Base-by-base conservation (phyloP, 2,329 filamentous ascomycete genomes). In the Penicillium griseofulvum region DNA sequence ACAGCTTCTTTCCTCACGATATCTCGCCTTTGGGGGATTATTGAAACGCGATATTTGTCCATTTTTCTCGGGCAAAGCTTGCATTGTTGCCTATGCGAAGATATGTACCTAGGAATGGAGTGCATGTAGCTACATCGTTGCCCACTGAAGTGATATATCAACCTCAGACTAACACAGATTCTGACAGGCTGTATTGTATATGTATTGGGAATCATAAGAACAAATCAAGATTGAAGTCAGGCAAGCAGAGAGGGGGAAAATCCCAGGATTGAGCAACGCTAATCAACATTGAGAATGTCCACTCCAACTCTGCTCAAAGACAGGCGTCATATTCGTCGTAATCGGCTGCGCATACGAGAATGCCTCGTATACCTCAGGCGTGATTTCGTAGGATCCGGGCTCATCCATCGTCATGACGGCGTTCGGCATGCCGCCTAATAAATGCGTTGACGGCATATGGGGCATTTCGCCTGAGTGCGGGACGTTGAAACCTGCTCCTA, bases 331-430 rank as follows among this genome's bases (percentile, higher is more conserved):
- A 60, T 71, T 77, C 34, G 74, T 71, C 31, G 73, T 67, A n/a
- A 77, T 74, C 2, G 75, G 76, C 52, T 77, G 74, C 9, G 74
- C 66, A 56, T 74, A 76, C 4, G 74, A 77, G 54, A 78, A 77
- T 10, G 75, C 75, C 54, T 77, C 75, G 26, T 76, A 76, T 9
- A 77, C 71, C 55, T 78, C 75, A 1, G 74, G 71, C 2, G 74
- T 74, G 11, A 77, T 75, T 43, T 76, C 72, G 43, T 74, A 75
- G n/a, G 69, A 63, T 4, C 65, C 64, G 1, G 73, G 68, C 24
- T 69, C 67, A 36, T 77, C 70, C 14, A 73, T 63, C n/a, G 72
- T 69, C 54, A 77, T 72, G 19, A 70, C 65, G 9, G 71, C 64
- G 10, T 71, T 68, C 4, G 71, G 64, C 60, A 72, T 68, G 6